phyloP scores from a whole-genome alignment of 129 eudicot genomes.

The Scalesia atractyloides region DNA sequence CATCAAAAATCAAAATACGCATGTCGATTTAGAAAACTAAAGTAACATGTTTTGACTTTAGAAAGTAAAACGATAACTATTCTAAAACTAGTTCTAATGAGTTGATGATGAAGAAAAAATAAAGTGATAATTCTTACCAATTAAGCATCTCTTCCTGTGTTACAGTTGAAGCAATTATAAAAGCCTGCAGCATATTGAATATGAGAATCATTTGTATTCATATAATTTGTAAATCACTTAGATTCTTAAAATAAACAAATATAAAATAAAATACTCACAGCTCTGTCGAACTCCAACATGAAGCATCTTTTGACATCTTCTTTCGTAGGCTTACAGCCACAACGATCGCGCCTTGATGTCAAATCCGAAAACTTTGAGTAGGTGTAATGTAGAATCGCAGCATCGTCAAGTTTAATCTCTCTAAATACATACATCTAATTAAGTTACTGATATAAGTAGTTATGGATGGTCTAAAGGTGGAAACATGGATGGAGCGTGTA shows the following conservation, averaged over 20 bases:
- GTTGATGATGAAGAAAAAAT: neutral
- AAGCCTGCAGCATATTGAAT: conserved; percentile 42
- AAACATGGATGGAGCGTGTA: neutral
- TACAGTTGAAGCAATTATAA: conserved; percentile 60
- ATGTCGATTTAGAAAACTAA: neutral
- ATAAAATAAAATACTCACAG: conserved; percentile 45
- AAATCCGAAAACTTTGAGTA: conserved; percentile 75
- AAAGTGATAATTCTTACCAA: conserved; percentile 30
- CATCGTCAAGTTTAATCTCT: conserved; percentile 59
- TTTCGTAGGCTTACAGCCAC: conserved; percentile 79
- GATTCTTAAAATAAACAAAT: neutral
- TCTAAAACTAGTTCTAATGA: conserved; percentile 1
- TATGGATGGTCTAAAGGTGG: neutral
- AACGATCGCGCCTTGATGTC: conserved; percentile 81
- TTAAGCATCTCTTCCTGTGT: conserved; percentile 50
- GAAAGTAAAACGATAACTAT: neutral
- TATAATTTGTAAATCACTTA: neutral
- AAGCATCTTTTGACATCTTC: conserved; percentile 38
- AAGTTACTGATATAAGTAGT: conserved; percentile 10
- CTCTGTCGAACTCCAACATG: conserved; percentile 57
- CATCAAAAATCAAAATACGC: neutral
- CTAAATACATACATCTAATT: conserved; percentile 34
- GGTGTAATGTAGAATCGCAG: conserved; percentile 71
- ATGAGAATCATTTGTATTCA: neutral
- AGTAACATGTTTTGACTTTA: neutral